Evolutionary conservation across 441 rosid species (phyloP).

Genomic region (Croton laevigatus): DNA sequence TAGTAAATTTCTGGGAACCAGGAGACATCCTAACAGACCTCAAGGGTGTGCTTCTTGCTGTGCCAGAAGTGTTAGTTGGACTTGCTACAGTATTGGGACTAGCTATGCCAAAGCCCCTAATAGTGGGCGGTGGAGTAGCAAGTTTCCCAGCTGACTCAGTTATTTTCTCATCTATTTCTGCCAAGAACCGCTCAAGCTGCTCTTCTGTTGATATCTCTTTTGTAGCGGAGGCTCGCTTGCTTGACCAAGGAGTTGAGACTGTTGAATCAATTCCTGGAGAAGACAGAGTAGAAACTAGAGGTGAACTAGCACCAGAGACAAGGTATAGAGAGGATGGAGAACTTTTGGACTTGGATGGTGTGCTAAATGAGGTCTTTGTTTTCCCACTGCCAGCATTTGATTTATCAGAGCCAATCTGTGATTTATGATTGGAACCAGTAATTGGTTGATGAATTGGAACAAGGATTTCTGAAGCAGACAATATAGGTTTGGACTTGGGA

Average conservation of each 20-base stretch:
- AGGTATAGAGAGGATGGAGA: slow-evolving; percentile 71
- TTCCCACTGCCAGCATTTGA: slow-evolving; percentile 44
- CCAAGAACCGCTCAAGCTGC: slow-evolving; percentile 82
- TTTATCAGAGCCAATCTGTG: slow-evolving; percentile 50
- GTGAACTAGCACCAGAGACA: slow-evolving; percentile 51
- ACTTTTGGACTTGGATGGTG: slow-evolving; percentile 58
- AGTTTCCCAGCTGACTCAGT: slow-evolving; percentile 72
- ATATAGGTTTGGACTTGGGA: slow-evolving; percentile 52
- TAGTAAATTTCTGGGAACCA: slow-evolving; percentile 82
- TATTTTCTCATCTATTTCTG: slow-evolving; percentile 72
- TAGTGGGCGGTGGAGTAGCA: slow-evolving; percentile 76
- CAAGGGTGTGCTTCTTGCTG: slow-evolving; percentile 83
- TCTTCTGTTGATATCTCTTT: slow-evolving; percentile 76
- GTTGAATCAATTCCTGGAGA: slow-evolving; percentile 61
- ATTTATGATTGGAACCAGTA: slow-evolving; percentile 47
- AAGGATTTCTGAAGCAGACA: slow-evolving; percentile 59
- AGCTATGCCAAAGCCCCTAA: slow-evolving; percentile 54
- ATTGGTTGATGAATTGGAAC: slow-evolving; percentile 79
- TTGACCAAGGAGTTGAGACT: slow-evolving; percentile 80
- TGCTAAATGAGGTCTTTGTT: slow-evolving; percentile 43
- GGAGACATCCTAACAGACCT: slow-evolving; percentile 98
- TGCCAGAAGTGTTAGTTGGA: slow-evolving; percentile 73
- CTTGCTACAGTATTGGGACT: slow-evolving; percentile 70
- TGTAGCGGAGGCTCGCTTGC: slow-evolving; percentile 42
- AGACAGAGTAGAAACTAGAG: slow-evolving; percentile 48